These are phyloP conservation scores for Elaeagnus macrophylla DNA, from an alignment of 306 rosid genomes.

Conservation along the genomic window DNA sequence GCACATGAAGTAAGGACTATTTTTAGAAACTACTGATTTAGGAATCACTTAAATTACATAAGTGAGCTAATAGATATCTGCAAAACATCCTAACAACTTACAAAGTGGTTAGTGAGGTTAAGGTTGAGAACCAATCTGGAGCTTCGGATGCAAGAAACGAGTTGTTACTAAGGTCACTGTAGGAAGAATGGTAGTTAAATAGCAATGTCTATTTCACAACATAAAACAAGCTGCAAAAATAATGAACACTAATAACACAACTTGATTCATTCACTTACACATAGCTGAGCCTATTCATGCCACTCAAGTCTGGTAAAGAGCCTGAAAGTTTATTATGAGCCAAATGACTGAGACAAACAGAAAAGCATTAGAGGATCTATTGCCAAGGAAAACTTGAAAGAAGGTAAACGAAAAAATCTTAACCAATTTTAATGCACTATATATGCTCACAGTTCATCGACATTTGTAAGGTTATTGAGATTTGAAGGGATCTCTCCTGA, in stretches of 20 bases:
- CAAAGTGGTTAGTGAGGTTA: slow-evolving; percentile 71
- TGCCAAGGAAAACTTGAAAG: background rate
- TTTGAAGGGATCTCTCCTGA: slow-evolving; percentile 55
- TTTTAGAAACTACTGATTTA: background rate
- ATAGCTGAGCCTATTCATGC: slow-evolving; percentile 56
- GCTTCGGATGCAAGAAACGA: slow-evolving; percentile 55
- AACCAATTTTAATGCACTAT: no score
- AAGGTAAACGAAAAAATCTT: background rate
- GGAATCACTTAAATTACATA: no score
- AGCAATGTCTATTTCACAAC: background rate
- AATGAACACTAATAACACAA: slow-evolving; percentile 10
- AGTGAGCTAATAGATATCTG: background rate
- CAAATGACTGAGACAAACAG: slow-evolving; percentile 48
- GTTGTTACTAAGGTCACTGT: slow-evolving; percentile 91
- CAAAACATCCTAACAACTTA: slow-evolving; percentile 34
- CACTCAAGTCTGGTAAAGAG: slow-evolving; percentile 58
- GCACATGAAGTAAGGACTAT: slow-evolving; percentile 1
- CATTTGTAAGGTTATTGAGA: slow-evolving; percentile 51
- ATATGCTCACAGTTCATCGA: slow-evolving; percentile 84
- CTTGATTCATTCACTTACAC: slow-evolving; percentile 46
- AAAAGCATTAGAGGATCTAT: slow-evolving; percentile 8
- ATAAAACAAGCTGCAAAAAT: slow-evolving; percentile 9
- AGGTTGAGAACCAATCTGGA: slow-evolving; percentile 65
- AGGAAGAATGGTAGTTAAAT: slow-evolving; percentile 13
- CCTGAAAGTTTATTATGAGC: slow-evolving; percentile 58